These are phyloP conservation scores for Penicillium capsulatum DNA, from an alignment of 2,329 filamentous ascomycete species.

Conservation along the genomic window DNA sequence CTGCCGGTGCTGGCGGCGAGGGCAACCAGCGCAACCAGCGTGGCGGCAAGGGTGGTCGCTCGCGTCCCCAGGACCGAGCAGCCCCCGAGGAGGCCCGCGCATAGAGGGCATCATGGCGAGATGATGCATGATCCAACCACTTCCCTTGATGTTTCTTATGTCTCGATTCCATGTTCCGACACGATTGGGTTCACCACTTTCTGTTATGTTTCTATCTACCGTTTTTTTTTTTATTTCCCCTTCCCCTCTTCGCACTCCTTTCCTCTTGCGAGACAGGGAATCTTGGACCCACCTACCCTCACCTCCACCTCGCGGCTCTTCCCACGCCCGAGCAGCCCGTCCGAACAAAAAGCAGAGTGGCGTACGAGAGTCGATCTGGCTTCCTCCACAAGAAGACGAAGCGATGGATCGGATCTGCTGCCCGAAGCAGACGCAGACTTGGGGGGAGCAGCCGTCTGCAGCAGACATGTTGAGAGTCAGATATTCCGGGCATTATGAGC, in stretches of 20 bases:
- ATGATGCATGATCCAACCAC: conserved; percentile 25
- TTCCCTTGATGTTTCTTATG: conserved; percentile 19
- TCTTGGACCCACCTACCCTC: conserved; percentile 7
- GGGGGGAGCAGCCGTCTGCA: conserved; percentile 3
- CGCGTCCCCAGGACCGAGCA: conserved; percentile 39
- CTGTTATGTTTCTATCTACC: conserved; percentile 22
- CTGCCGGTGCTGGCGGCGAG: conserved; percentile 34
- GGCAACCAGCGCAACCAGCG: conserved; percentile 28
- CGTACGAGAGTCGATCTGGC: conserved; percentile 35
- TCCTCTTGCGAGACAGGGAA: conserved; percentile 17
- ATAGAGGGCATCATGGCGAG: conserved; percentile 21
- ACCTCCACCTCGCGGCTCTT: conserved; percentile 9
- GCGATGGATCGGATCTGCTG: conserved; percentile 13
- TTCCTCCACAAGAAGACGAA: conserved; percentile 20
- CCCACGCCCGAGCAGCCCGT: conserved; percentile 4
- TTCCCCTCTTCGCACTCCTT: conserved; percentile 11
- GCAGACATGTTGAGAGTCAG: conserved; percentile 8
- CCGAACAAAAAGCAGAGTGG: conserved; percentile 27
- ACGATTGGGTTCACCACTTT: conserved; percentile 14
- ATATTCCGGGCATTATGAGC: conserved; percentile 7
- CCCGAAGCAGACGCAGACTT: conserved; percentile 5
- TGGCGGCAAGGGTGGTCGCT: conserved; percentile 42
- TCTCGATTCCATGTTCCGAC: conserved; percentile 19
- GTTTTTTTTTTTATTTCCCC: conserved; percentile 15
- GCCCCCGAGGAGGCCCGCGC: conserved; percentile 37